phyloP scores from a whole-genome alignment of 306 rosid species.

The Cucurbita argyrosperma region DNA sequence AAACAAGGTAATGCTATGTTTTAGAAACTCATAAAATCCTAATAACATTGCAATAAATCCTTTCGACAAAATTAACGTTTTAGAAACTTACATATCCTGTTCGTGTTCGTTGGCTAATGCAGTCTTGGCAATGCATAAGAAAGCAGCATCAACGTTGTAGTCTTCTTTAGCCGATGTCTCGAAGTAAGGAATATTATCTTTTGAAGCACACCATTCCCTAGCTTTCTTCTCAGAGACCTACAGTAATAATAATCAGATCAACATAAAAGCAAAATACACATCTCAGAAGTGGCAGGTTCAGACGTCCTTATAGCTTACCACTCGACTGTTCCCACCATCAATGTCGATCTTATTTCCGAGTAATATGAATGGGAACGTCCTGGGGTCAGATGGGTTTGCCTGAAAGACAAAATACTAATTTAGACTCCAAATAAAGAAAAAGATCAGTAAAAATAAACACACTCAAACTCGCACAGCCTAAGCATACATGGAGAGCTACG shows the following conservation, averaged over 20 bases:
- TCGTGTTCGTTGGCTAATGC: conserved; percentile 68
- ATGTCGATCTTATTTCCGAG: conserved; percentile 94
- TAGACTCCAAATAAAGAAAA: neutral
- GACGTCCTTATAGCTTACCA: conserved; percentile 60
- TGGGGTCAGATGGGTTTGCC: conserved; percentile 73
- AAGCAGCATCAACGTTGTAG: conserved; percentile 76
- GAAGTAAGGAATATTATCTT: conserved; percentile 72
- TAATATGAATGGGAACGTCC: conserved; percentile 63
- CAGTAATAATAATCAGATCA: conserved; percentile 17
- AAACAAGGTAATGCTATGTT: too few relatives aligned
- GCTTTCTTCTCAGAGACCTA: conserved; percentile 97
- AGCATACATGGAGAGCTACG: neutral
- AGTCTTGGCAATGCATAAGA: conserved; percentile 67
- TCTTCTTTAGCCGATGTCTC: conserved; percentile 96
- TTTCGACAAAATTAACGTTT: neutral
- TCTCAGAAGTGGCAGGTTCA: neutral
- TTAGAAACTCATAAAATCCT: neutral
- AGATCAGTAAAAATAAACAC: neutral
- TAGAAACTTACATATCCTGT: conserved; percentile 69
- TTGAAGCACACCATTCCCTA: conserved; percentile 79
- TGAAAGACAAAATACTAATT: conserved; percentile 9
- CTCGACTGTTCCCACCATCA: conserved; percentile 93
- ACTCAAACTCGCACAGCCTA: neutral
- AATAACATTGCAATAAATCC: neutral
- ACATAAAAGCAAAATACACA: neutral